Base-by-base conservation (phyloP, 2,329 filamentous ascomycete species). In the Ophiostoma ips region DNA sequence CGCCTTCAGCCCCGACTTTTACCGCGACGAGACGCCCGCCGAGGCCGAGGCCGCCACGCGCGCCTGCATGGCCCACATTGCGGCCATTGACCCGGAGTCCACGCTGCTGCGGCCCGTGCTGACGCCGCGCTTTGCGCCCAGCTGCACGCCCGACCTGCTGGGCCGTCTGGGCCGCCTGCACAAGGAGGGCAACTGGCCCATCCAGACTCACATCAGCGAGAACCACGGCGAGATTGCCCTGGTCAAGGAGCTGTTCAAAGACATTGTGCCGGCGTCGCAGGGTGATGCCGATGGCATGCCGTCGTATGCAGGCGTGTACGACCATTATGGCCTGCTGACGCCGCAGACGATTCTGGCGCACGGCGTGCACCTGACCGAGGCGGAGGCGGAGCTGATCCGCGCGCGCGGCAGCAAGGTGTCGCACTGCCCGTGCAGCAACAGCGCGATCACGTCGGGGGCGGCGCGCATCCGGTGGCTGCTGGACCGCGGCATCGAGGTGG, bases 181-280 rank as follows among this genome's bases (percentile, higher is more conserved):
- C 6, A 64, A 66, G 7, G 71, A 81, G 48, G 79, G 75, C 3
- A 66, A 71, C 24, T 68, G 90, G 3, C 82, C 83, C 0, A 72
- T 89, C 35, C 90, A 96, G 68, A 95, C 90, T 7, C 90, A 96
- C 66, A 79, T 96, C 50, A 84, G 83, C 0, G 90, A 96, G 63
- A 95, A 95, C 64, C 68, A 66, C 12, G 68, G 70, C 57, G 90
- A 96, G 66, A 69, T 90, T 35, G 69, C 68, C 3, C 74, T 94
- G 0, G 89, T 95, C 2, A 64, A 68, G 15, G 58, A 76, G 10
- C 61, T 89, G 41, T 94, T 94, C 83, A 86, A 0, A 16, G 48
- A 19, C 18, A 11, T 2, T 13, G 43, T 52, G 56, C 53, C 19
- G 46, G 53, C 41, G 10, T 67, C 74, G 0, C 65, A 68, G 33